Base-by-base conservation (phyloP, 2,329 filamentous ascomycete species). In the Septoria linicola region DNA sequence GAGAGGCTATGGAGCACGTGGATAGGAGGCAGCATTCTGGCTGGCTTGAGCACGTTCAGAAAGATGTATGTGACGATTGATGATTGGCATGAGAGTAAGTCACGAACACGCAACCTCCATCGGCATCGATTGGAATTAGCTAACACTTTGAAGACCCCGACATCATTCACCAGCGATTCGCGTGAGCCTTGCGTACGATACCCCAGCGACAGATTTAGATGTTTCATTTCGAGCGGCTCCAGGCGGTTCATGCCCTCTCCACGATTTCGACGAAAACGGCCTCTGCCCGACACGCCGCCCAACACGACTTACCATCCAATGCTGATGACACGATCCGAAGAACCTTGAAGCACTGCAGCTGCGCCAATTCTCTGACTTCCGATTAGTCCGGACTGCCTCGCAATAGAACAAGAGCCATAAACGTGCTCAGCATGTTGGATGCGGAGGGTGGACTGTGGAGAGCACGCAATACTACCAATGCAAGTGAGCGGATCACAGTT, bases 61-160 rank as follows among this genome's bases (percentile, higher is more conserved):
- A 99, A 97, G 92, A 99, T 99, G 93, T 97, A 93, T 90, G 93
- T 99, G 67, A 96, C 90, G 73, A 92, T 96, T 69, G 93, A 97
- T 68, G 93, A 99, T 77, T 99, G 93, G 93, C 93, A 99, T 71
- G 93, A 99, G 80, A 96, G 66, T 68, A 58, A 65, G 65, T 67
- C 41, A 52, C 53, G 43, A 40, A 42, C 20, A 36, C 16, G 13
- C 41, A 41, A n/a, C 36, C 37, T 41, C 16, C 45, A 58, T 57
- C 35, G 36, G 14, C 30, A 46, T 32, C 34, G 39, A 21, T 19
- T 42, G 35, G 30, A 36, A 23, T 51, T 56, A 46, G 51, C 59
- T 56, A 53, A 59, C 46, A 23, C 10, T 21, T 46, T 17, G 27
- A 57, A 67, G 66, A 99, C 69, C 93, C 93, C 14, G 92, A 99